phyloP scores from a whole-genome alignment of 176 grass and related monocot species.

The Carex parvula region DNA sequence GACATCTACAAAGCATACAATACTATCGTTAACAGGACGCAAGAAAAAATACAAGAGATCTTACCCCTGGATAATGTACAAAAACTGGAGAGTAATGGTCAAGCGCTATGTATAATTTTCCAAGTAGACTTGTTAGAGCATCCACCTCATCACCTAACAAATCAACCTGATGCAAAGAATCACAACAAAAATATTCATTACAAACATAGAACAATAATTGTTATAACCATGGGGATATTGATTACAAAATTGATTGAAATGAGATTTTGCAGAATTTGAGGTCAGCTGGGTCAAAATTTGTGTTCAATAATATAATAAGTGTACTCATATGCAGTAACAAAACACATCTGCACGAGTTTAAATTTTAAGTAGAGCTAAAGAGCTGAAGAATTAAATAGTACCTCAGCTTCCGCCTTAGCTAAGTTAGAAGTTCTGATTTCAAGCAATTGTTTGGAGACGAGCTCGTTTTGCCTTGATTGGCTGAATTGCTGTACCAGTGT shows the following conservation, averaged over 20 bases:
- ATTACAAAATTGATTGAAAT: neutral
- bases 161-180: slow-evolving; percentile 54
- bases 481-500: slow-evolving; percentile 45
- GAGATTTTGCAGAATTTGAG: neutral
- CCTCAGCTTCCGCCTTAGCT: slow-evolving; percentile 92
- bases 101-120: slow-evolving; percentile 79
- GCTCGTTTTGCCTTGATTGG: slow-evolving; percentile 51
- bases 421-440: slow-evolving; percentile 89
- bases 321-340: neutral
- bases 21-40: neutral
- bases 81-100: slow-evolving; percentile 90
- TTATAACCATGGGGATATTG: neutral
- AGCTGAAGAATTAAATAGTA: slow-evolving; percentile 23
- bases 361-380: neutral
- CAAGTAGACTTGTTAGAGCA: slow-evolving; percentile 50
- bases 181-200: slow-evolving; percentile 6
- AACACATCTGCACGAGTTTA: neutral
- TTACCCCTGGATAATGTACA: slow-evolving; percentile 86
- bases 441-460: slow-evolving; percentile 65
- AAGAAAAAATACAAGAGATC: neutral
- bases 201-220: neutral
- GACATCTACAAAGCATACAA: neutral
- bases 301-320: neutral
- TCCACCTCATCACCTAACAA: slow-evolving; percentile 88
- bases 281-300: neutral